These are phyloP conservation scores for Musa balbisiana DNA, from an alignment of 202 grass and related monocot genomes.

Conservation along the genomic window DNA sequence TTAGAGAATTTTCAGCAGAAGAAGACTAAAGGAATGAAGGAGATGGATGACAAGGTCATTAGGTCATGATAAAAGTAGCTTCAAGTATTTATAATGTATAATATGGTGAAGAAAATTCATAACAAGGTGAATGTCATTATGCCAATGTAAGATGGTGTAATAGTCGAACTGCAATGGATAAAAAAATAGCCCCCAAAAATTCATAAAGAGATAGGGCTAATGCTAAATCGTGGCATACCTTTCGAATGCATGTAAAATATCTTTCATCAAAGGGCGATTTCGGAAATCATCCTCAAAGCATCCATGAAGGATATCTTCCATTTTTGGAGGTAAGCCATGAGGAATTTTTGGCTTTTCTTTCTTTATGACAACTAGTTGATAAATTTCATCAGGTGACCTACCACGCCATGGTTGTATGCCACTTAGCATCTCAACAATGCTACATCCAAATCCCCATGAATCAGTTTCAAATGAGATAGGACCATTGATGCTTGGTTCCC, in stretches of 20 bases:
- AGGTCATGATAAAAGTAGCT: background rate
- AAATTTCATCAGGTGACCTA: conserved; percentile 76
- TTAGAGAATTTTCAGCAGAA: background rate
- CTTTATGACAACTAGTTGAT: conserved; percentile 71
- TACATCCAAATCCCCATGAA: conserved; percentile 89
- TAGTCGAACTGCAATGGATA: too few species aligned
- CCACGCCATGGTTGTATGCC: conserved; percentile 78
- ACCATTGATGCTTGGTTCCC: too few species aligned
- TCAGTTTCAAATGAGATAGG: conserved; percentile 84
- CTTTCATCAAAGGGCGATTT: conserved; percentile 65
- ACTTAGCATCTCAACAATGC: conserved; percentile 93
- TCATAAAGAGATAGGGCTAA: too few species aligned
- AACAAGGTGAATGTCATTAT: background rate
- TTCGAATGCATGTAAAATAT: conserved; percentile 75
- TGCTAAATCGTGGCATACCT: conserved; percentile 41
- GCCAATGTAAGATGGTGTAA: too few species aligned
- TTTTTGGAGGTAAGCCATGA: conserved; percentile 44
- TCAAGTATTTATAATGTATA: too few species aligned
- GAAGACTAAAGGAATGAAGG: background rate
- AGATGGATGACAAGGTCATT: background rate
- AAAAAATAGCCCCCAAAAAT: too few species aligned
- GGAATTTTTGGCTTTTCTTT: conserved; percentile 82
- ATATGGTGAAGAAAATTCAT: background rate
- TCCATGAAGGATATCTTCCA: conserved; percentile 60
- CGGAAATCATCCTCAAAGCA: conserved; percentile 92